A percentile compares a stretch with the other conserved stretches of the same genome.
Conservation (phyloP, 2,329 filamentous ascomycete genomes). For the Aureobasidium sp. region DNA sequence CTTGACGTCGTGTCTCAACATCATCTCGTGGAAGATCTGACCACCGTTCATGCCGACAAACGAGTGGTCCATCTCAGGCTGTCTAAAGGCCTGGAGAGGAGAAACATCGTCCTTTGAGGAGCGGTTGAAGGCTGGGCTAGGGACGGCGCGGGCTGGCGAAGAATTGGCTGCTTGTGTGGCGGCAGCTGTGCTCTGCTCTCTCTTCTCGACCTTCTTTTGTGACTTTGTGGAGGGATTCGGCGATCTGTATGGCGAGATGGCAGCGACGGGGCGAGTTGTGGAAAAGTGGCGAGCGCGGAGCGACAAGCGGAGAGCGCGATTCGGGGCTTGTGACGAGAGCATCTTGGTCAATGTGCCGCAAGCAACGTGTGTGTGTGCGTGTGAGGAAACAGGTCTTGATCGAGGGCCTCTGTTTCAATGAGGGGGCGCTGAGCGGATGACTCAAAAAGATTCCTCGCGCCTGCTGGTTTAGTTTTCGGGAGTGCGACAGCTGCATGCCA, state of each 20-base stretch:
- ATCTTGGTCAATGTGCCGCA: conserved; percentile 20
- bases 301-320: conserved; percentile 32
- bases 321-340: conserved; percentile 28
- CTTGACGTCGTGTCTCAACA: conserved; percentile 86
- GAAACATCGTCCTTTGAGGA: conserved; percentile 34
- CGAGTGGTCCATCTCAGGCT: conserved; percentile 47
- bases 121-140: conserved; percentile 46
- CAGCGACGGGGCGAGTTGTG: conserved; percentile 33
- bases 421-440: neutral
- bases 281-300: conserved; percentile 39
- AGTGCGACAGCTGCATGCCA: conserved; percentile 1
- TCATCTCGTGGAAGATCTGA: conserved; percentile 99
- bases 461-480: neutral
- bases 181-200: conserved; percentile 38
- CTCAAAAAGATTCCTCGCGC: conserved; percentile 8
- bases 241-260: conserved; percentile 38
- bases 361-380: neutral
- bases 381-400: neutral
- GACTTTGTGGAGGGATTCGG: conserved; percentile 16
- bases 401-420: neutral
- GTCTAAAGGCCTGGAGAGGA: conserved; percentile 40
- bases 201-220: conserved; percentile 28
- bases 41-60: conserved; percentile 94
- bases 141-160: conserved; percentile 32
- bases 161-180: conserved; percentile 26